Base-by-base conservation (phyloP, 2,329 filamentous ascomycete species). In the Calonectria pseudoturangicola region DNA sequence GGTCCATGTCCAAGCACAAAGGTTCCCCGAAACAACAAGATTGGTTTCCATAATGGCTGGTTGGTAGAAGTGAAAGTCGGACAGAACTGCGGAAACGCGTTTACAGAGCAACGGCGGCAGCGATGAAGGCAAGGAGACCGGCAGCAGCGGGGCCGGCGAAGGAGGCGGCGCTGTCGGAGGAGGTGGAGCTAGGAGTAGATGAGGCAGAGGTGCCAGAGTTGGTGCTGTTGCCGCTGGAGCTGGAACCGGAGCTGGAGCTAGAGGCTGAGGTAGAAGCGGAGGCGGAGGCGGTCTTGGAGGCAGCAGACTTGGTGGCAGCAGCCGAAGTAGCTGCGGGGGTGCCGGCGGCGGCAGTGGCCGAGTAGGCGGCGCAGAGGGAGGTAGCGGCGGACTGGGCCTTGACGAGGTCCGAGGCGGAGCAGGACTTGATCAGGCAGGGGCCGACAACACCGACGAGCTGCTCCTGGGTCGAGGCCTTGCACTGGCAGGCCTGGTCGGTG, bases 401-500 rank as follows among this genome's bases (percentile, higher is more conserved):
- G 28, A 71, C 48, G 27, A 87, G 77, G 12, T 83, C 82, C 36
- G 68, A 45, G 2, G 74, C 30, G 13, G 73, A 69, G 78, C 87
- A 89, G 48, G 80, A 79, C 28, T 77, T 74, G 71, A 81, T 70
- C 58, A 85, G 70, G 77, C 85, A 86, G 21, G 79, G 71, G 15
- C 79, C 68, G 68, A 83, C 80, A 54, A 80, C 70, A 43, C 76
- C 68, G 27, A 74, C 67, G 41, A 86, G 81, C 72, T 80, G 76
- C 47, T 70, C 70, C 78, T 85, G 83, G 68, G 80, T 84, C 2
- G 71, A 73, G 18, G 80, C n/a, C 30, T 80, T 75, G 79, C 86
- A 88, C 76, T 82, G 82, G 80, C 86, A 88, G 64, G 76, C 78
- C 12, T 81, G 78, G 73, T 87, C 85, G 63, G 73, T 74, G 75